Base-by-base conservation (phyloP, 345 rosid genomes). In the Nasturtium officinale region DNA sequence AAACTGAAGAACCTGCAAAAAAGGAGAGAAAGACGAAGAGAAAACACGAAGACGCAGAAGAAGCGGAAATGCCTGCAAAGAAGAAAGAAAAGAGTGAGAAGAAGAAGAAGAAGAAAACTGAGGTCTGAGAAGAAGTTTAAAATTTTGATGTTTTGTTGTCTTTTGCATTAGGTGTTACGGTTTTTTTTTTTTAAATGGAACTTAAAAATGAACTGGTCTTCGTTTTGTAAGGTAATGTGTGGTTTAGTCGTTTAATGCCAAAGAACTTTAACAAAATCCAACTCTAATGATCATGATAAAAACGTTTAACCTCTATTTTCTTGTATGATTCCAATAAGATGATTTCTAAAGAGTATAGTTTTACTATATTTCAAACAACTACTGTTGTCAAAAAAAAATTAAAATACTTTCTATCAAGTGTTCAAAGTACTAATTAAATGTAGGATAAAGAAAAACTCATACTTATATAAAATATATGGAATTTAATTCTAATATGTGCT, bases 21-120 rank as follows among this genome's bases (percentile, higher is more conserved):
- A 82, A 85, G 58, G 84, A 84, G 21, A 82, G 83, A 81, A 90
- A 84, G 80, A 7, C 50, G 4, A 86, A 86, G 75, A 85, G 67
- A 65, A 82, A 88, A 56, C 74, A 75, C 1, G 82, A 71, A 18
- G 75, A 43, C 35, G 73, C 66, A 42, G 75, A 69, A 47, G 66
- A 61, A 42, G 62, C 69, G 0, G 82, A 51, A 13, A 55, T 71
- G 46, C 60, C 59, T 8, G 51, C 60, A 2, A 51, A 67, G 40
- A 65, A 70, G 61, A 74, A 79, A 20, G 77, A 75, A 63, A 82
- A 76, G 65, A 82, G 77, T n/a, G 80, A 78, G 67, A 79, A 79
- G 79, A 82, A 74, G 57, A 82, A 71, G 45, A 72, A 68, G 83
- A 83, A 23, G 25, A 23, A 33, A 37, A 18, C 29, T 46, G 50